A percentile compares a stretch with the other conserved stretches of the same genome.
Evolutionary conservation across 2,329 filamentous ascomycete genomes (phyloP).

Genomic region (Claviceps pusilla): DNA sequence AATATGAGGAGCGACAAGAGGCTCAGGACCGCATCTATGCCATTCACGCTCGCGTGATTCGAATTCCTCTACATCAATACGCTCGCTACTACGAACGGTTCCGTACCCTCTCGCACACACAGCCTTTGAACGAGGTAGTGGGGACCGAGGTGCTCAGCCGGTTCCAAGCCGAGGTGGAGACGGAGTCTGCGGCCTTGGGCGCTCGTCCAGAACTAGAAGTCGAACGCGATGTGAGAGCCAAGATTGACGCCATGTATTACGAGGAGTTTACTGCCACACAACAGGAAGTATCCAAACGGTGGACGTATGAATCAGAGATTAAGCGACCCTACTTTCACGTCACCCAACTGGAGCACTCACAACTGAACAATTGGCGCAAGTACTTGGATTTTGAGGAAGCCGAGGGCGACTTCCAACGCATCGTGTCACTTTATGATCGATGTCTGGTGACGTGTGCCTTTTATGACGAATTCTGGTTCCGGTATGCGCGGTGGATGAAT

Average conservation of each 20-base stretch:
- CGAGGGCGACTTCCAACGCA: slow-evolving; percentile 61
- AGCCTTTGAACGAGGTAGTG: slow-evolving; percentile 59
- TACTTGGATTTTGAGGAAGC: slow-evolving; percentile 92
- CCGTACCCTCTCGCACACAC: slow-evolving; percentile 56
- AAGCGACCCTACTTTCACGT: slow-evolving; percentile 96
- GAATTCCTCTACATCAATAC: slow-evolving; percentile 92
- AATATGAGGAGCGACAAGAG: slow-evolving; percentile 86
- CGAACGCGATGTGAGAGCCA: slow-evolving; percentile 66
- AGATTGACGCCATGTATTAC: slow-evolving; percentile 67
- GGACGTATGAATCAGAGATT: slow-evolving; percentile 88
- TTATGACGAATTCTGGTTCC: slow-evolving; percentile 95
- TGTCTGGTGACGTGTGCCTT: slow-evolving; percentile 85
- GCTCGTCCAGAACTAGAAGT: slow-evolving; percentile 60
- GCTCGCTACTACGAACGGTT: slow-evolving; percentile 89
- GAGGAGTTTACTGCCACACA: slow-evolving; percentile 71
- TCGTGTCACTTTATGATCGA: slow-evolving; percentile 78
- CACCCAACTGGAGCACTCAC: slow-evolving; percentile 72
- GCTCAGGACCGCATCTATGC: slow-evolving; percentile 71
- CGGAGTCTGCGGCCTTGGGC: slow-evolving; percentile 40
- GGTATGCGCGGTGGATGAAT: slow-evolving; percentile 91
- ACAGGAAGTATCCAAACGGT: slow-evolving; percentile 77
- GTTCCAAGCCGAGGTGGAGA: slow-evolving; percentile 58
- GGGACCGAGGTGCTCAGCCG: slow-evolving; percentile 51
- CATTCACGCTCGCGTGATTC: slow-evolving; percentile 67
- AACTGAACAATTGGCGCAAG: slow-evolving; percentile 83